phyloP scores from a whole-genome alignment of 1,139 yeast species.

The Debaryomyces nepalensis region DNA sequence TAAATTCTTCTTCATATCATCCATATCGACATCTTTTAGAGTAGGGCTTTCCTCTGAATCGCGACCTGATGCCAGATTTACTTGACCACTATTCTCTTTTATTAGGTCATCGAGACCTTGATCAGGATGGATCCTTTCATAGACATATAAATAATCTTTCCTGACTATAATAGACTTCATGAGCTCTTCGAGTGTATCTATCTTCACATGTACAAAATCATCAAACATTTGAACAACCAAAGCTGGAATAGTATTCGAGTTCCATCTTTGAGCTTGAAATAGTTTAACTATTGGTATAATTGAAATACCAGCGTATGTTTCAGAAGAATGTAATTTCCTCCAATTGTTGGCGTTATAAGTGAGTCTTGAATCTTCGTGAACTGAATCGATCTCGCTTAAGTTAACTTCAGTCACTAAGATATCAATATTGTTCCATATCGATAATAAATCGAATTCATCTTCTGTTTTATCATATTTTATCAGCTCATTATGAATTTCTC shows the following conservation, averaged over 20 bases:
- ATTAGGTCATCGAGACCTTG: conserved; percentile 5
- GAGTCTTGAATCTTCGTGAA: conserved; percentile 7
- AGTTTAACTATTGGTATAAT: conserved; percentile 24
- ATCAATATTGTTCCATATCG: conserved; percentile 60
- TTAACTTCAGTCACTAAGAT: conserved; percentile 57
- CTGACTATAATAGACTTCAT: conserved; percentile 29
- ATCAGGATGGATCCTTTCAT: conserved; percentile 26
- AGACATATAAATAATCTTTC: conserved; percentile 35
- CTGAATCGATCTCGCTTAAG: conserved; percentile 16
- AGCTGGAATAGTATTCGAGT: conserved; percentile 15
- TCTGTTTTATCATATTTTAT: conserved; percentile 76
- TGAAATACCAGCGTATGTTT: conserved; percentile 29
- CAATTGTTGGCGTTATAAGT: conserved; percentile 27
- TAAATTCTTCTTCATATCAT: conserved; percentile 19
- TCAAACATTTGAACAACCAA: conserved; percentile 20
- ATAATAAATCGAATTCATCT: conserved; percentile 36
- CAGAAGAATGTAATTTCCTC: conserved; percentile 28
- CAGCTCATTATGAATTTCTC: conserved; percentile 51
- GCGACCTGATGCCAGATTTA: not conserved
- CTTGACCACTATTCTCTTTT: not conserved
- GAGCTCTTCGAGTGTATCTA: conserved; percentile 21
- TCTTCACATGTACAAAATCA: conserved; percentile 25
- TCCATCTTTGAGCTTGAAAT: conserved; percentile 17
- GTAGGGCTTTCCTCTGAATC: not conserved
- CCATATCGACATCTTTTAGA: conserved; percentile 16